Conservation (phyloP, 1,284 basidiomycete species). For the Papiliotrema nemorosa region DNA sequence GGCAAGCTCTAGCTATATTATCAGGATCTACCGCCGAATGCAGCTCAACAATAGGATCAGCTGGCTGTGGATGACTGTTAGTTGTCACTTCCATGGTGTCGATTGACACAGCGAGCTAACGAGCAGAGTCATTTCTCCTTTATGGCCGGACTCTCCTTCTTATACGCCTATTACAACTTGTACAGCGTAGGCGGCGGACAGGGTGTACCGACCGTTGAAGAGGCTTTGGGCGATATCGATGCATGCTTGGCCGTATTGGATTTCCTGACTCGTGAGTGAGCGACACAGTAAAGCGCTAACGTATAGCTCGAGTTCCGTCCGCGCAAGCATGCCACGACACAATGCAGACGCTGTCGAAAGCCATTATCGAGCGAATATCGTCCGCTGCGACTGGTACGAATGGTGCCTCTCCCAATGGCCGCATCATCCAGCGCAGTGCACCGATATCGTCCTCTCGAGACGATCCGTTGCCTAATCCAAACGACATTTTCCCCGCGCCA, state of each 20-base stretch:
- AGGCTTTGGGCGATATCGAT: conserved; percentile 49
- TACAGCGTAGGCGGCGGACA: conserved; percentile 46
- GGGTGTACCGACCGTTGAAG: conserved; percentile 45
- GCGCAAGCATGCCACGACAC: conserved; percentile 48
- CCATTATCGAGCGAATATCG: conserved; percentile 45
- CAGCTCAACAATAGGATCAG: conserved; percentile 50
- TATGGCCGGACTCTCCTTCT: conserved; percentile 50
- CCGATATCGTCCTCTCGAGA: conserved; percentile 44
- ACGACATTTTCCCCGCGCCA: conserved; percentile 42
- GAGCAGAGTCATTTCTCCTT: conserved; percentile 43
- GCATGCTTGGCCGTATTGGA: conserved; percentile 48
- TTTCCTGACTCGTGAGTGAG: conserved; percentile 48
- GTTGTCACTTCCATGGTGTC: conserved; percentile 2
- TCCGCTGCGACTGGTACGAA: conserved; percentile 18
- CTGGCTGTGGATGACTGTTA: conserved; percentile 50
- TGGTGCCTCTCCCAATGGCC: conserved; percentile 21
- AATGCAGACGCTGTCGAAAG: conserved; percentile 43
- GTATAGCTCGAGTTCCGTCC: conserved; percentile 48
- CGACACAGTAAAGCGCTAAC: too few species aligned
- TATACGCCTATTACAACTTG: conserved; percentile 51
- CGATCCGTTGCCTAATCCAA: conserved; percentile 38
- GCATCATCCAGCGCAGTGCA: conserved; percentile 24
- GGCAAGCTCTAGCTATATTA: conserved; percentile 49
- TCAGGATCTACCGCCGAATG: conserved; percentile 49
- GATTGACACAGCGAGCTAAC: conserved; percentile 7